phyloP scores from a whole-genome alignment of 2,329 filamentous ascomycete genomes.

The Botrytis squamosa region DNA sequence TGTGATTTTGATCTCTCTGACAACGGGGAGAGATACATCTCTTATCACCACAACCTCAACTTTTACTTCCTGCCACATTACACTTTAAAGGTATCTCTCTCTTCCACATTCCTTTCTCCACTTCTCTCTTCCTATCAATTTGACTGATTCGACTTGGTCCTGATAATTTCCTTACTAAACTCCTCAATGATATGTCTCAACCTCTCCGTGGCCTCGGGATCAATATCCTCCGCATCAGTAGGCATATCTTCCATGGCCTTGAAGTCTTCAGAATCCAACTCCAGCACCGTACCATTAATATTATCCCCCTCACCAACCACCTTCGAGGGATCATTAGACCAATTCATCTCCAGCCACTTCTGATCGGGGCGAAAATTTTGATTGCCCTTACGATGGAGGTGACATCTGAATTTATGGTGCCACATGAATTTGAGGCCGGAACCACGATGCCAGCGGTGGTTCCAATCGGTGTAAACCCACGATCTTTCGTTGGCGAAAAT shows the following conservation, averaged over 20 bases:
- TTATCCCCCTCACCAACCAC: neutral
- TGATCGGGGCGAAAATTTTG: neutral
- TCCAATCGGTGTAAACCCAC: neutral
- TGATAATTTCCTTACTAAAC: neutral
- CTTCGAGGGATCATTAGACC: neutral
- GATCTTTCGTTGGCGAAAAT: neutral
- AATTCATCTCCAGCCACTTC: neutral
- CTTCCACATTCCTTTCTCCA: neutral
- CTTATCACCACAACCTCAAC: too few species aligned
- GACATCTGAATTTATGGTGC: neutral
- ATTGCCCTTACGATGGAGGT: neutral
- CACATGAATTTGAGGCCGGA: neutral
- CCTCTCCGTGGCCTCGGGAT: neutral
- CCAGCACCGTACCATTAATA: neutral
- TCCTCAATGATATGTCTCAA: neutral
- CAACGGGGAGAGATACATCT: too few species aligned
- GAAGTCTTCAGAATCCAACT: neutral
- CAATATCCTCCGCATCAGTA: neutral
- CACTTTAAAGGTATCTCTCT: neutral
- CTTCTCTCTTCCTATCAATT: neutral
- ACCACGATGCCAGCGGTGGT: neutral
- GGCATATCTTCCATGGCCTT: neutral
- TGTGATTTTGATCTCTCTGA: too few species aligned
- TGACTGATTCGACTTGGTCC: neutral
- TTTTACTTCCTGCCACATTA: neutral